Percentiles rank a stretch among this genome's conserved stretches.
These are phyloP conservation scores for Anethum foeniculum DNA, from an alignment of 140 eudicot genomes.

Conservation along the genomic window DNA sequence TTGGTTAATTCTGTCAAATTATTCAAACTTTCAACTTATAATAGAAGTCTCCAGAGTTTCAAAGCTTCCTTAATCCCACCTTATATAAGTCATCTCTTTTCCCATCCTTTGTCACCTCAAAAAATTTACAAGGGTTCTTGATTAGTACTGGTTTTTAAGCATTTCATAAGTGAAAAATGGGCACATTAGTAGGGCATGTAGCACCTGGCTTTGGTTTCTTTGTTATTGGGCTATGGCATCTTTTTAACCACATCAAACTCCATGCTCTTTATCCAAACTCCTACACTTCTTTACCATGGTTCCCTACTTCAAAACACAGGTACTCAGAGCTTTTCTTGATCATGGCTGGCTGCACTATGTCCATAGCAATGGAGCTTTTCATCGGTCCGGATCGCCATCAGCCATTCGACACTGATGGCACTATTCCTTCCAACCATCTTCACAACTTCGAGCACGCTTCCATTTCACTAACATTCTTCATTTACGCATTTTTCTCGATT, in stretches of 20 bases:
- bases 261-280: conserved; percentile 8
- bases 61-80: neutral
- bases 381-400: conserved; percentile 13
- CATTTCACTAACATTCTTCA: conserved; percentile 6
- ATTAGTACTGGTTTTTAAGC: too few relatives aligned
- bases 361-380: conserved; percentile 11
- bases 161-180: neutral
- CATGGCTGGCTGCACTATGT: conserved; percentile 7
- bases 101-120: conserved; percentile 4
- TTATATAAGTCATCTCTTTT: neutral
- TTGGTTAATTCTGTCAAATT: neutral
- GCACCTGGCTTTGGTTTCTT: conserved; percentile 15
- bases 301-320: conserved; percentile 1
- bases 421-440: conserved; percentile 10
- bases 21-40: neutral
- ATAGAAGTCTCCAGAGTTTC: conserved; percentile 7
- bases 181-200: conserved; percentile 13
- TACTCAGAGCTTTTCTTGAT: conserved; percentile 10
- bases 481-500: conserved; percentile 2
- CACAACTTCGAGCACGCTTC: conserved; percentile 7
- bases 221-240: conserved; percentile 6
- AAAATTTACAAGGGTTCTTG: neutral
- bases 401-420: conserved; percentile 8
- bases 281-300: conserved; percentile 12
- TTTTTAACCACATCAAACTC: conserved; percentile 11